Evolutionary conservation across 2,329 filamentous ascomycete species (phyloP).

Genomic region (Cercospora sp.): DNA sequence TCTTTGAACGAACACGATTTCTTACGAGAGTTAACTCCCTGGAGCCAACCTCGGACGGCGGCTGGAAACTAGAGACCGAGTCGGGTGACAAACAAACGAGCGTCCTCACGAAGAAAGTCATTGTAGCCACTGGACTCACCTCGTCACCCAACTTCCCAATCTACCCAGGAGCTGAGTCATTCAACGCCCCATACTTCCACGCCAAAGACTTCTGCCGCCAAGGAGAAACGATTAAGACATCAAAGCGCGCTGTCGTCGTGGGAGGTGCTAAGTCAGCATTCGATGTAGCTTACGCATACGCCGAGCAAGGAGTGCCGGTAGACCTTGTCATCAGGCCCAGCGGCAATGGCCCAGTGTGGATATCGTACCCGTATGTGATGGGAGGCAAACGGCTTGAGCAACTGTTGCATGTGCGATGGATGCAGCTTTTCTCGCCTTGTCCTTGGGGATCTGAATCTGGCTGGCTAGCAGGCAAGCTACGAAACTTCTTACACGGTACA

Average conservation of each 20-base stretch:
- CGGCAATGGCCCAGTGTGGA: slow-evolving; percentile 62
- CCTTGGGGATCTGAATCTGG: slow-evolving; percentile 68
- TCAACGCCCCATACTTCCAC: slow-evolving; percentile 59
- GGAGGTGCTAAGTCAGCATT: slow-evolving; percentile 64
- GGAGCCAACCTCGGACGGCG: slow-evolving; percentile 39
- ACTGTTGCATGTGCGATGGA: slow-evolving; percentile 63
- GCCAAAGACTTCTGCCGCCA: slow-evolving; percentile 53
- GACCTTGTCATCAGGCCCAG: slow-evolving; percentile 59
- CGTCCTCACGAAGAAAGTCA: slow-evolving; percentile 53
- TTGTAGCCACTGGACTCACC: slow-evolving; percentile 63
- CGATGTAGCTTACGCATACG: slow-evolving; percentile 62
- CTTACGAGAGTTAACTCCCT: slow-evolving; percentile 54
- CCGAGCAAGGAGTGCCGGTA: slow-evolving; percentile 53
- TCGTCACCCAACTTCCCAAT: slow-evolving; percentile 58
- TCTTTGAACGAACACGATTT: slow-evolving; percentile 53
- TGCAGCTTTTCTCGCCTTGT: slow-evolving; percentile 75
- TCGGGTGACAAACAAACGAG: slow-evolving; percentile 41
- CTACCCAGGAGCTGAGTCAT: slow-evolving; percentile 53
- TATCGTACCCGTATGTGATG: slow-evolving; percentile 63
- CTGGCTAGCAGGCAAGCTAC: slow-evolving; percentile 47
- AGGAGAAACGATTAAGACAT: slow-evolving; percentile 40
- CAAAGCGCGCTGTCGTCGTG: slow-evolving; percentile 54
- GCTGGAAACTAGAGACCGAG: slow-evolving; percentile 26
- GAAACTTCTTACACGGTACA: slow-evolving; percentile 60
- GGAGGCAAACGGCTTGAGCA: slow-evolving; percentile 67